A percentile compares a stretch with the other conserved stretches of the same genome.
These are phyloP conservation scores for Macrolepiota albuminosa DNA, from an alignment of 768 basidiomycete species.

Conservation along the genomic window DNA sequence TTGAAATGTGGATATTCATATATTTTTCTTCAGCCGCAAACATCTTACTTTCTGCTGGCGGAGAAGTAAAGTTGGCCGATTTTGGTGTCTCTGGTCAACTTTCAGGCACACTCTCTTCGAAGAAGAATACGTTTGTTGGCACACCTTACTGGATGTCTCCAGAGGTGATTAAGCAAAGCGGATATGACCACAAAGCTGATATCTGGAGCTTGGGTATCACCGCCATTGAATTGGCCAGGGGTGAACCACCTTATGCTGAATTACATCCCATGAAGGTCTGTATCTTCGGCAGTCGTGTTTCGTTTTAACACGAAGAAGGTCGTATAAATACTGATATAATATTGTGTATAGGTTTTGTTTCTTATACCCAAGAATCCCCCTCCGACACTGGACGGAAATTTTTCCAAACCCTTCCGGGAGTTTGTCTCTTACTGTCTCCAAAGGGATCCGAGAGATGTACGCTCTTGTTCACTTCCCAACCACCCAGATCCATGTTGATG, in stretches of 20 bases:
- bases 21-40: slow-evolving; percentile 68
- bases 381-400: slow-evolving; percentile 83
- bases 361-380: slow-evolving; percentile 98
- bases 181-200: slow-evolving; percentile 98
- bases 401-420: slow-evolving; percentile 90
- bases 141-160: slow-evolving; percentile 99
- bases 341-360: slow-evolving; percentile 73
- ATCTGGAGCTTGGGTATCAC: slow-evolving; percentile 99
- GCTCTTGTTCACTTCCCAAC: slow-evolving; percentile 20
- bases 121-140: slow-evolving; percentile 98
- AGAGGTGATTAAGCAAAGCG: slow-evolving; percentile 99
- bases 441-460: slow-evolving; percentile 87
- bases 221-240: slow-evolving; percentile 94
- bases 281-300: not conserved
- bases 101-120: slow-evolving; percentile 85
- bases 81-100: slow-evolving; percentile 99
- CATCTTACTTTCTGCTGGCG: slow-evolving; percentile 85
- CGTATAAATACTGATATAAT: not conserved
- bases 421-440: slow-evolving; percentile 93
- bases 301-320: not conserved
- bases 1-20: not conserved
- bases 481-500: not conserved
- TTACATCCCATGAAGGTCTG: slow-evolving; percentile 97
- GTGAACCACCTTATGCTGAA: slow-evolving; percentile 97
- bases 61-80: slow-evolving; percentile 96